Evolutionary conservation across 2,329 filamentous ascomycete genomes (phyloP).

Genomic region (Apiospora aurea): DNA sequence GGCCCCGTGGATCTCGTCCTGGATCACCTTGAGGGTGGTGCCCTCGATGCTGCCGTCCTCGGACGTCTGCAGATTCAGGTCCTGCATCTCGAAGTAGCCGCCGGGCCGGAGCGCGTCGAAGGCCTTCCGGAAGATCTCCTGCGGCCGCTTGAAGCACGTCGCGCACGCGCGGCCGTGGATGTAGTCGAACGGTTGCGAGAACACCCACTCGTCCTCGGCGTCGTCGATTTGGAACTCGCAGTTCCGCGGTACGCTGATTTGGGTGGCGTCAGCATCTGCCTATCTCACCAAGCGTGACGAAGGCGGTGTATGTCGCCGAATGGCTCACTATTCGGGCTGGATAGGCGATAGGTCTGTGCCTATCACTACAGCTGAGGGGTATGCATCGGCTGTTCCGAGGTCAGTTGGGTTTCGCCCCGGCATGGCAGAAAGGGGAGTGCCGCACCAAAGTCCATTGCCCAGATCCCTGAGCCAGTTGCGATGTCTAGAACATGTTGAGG

Average conservation of each 20-base stretch:
- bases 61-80: conserved; percentile 25
- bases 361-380: conserved; percentile 24
- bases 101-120: conserved; percentile 46
- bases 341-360: conserved; percentile 27
- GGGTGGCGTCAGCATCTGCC: background rate
- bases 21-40: conserved; percentile 23
- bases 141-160: conserved; percentile 54
- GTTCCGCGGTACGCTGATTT: conserved; percentile 25
- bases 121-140: conserved; percentile 49
- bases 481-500: conserved; percentile 31
- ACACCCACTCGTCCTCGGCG: conserved; percentile 28
- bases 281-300: background rate
- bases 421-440: background rate
- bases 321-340: conserved; percentile 27
- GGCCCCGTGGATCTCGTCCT: conserved; percentile 27
- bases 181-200: conserved; percentile 27
- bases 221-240: conserved; percentile 28
- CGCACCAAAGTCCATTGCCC: conserved; percentile 35
- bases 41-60: conserved; percentile 30
- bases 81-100: conserved; percentile 39
- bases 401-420: background rate
- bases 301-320: too few relatives aligned
- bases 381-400: conserved; percentile 17
- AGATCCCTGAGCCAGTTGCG: conserved; percentile 35
- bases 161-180: conserved; percentile 45